These are phyloP conservation scores for Melampsora larici-populina DNA, from an alignment of 1,284 basidiomycete genomes.

Conservation along the genomic window DNA sequence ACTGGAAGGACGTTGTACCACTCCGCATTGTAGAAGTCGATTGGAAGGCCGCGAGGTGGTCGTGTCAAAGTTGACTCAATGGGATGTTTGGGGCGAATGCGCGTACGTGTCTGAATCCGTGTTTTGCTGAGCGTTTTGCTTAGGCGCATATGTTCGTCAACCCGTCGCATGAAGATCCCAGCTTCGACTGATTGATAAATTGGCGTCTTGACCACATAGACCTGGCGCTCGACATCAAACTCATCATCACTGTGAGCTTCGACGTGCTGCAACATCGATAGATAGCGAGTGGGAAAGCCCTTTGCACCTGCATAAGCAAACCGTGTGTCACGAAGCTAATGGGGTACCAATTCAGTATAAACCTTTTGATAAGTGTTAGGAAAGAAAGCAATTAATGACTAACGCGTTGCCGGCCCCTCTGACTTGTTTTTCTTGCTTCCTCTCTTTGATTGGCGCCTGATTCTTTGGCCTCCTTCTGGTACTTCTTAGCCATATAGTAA, in stretches of 20 bases:
- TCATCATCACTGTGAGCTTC: conserved; percentile 1
- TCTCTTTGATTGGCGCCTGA: background rate
- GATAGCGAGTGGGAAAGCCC: conserved; percentile 14
- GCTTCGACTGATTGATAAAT: conserved; percentile 2
- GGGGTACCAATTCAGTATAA: too few relatives aligned
- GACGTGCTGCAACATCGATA: background rate
- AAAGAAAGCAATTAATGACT: too few relatives aligned
- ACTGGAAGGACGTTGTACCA: conserved; percentile 17
- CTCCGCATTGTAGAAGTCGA: conserved; percentile 12
- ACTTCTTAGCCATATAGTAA: background rate
- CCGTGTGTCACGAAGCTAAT: background rate
- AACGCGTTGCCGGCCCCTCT: too few relatives aligned
- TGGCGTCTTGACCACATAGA: conserved; percentile 13
- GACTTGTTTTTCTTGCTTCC: background rate
- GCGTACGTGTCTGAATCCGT: background rate
- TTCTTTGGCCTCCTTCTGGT: background rate
- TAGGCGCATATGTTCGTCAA: background rate
- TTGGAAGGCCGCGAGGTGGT: background rate
- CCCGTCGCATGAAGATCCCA: conserved; percentile 4
- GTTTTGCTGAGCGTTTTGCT: background rate
- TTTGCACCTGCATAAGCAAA: background rate
- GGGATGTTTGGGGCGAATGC: background rate
- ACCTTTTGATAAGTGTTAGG: too few relatives aligned
- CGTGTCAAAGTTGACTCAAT: background rate
- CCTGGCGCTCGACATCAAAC: background rate